Percentiles rank a stretch among this genome's conserved stretches.
Evolutionary conservation across 2,329 filamentous ascomycete species (phyloP).

Genomic region (Dothistroma pini): DNA sequence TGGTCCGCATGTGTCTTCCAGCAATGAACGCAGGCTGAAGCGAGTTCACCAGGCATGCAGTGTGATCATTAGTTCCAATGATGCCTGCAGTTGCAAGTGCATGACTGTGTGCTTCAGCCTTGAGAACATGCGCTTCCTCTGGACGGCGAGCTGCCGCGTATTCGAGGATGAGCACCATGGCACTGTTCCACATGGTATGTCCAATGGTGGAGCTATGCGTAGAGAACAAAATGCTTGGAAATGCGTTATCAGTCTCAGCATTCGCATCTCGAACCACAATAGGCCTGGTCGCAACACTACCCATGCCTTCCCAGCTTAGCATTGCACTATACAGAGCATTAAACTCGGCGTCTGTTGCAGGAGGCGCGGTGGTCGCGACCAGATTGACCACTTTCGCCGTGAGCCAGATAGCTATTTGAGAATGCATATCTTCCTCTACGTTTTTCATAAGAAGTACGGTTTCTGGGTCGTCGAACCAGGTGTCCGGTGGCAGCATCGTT

Average conservation of each 20-base stretch:
- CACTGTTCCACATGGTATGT: constrained; percentile 14
- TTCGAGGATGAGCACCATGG: constrained; percentile 14
- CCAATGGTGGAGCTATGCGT: constrained; percentile 17
- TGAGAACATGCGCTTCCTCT: constrained; percentile 1
- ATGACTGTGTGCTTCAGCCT: constrained; percentile 11
- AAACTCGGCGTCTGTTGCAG: constrained; percentile 8
- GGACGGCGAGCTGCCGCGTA: constrained; percentile 8
- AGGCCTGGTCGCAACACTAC: constrained; percentile 8
- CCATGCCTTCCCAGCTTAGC: constrained; percentile 13
- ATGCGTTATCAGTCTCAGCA: constrained; percentile 12
- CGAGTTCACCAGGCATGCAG: constrained; percentile 16
- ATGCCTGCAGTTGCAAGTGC: constrained; percentile 11
- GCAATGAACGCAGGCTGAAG: constrained; percentile 15
- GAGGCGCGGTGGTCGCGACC: constrained; percentile 3
- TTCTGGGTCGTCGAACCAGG: constrained; percentile 14
- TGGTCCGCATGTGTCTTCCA: constrained; percentile 16
- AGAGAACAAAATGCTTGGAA: constrained; percentile 14
- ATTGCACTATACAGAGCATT: constrained; percentile 10
- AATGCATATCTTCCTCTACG: constrained; percentile 15
- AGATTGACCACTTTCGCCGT: constrained; percentile 15
- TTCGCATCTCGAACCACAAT: constrained; percentile 10
- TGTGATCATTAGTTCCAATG: constrained; percentile 16
- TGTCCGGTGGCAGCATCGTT: constrained; percentile 13
- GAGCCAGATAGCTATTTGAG: constrained; percentile 16
- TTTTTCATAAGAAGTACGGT: constrained; percentile 6